Conservation (phyloP, 139 green algal genomes). For the Coelastrella sp. region DNA sequence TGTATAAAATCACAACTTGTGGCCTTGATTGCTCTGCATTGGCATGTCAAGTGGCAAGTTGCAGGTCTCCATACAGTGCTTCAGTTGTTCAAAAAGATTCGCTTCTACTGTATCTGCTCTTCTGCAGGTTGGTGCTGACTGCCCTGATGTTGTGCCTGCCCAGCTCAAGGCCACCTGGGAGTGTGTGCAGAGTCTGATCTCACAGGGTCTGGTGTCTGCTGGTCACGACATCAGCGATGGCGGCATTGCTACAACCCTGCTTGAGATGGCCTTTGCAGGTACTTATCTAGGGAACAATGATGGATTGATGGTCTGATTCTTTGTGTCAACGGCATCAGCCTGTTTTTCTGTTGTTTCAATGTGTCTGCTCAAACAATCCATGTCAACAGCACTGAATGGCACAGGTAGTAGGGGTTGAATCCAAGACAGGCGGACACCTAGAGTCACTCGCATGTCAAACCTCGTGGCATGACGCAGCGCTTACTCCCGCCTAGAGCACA, state of each 20-base stretch:
- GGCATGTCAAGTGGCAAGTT: no score
- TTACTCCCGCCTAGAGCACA: conserved; percentile 49
- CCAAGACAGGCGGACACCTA: conserved; percentile 31
- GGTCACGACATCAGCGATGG: conserved; percentile 98
- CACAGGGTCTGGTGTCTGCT: conserved; percentile 73
- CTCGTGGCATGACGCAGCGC: conserved; percentile 51
- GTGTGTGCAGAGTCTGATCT: conserved; percentile 74
- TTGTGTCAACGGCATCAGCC: no score
- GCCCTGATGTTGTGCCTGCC: conserved; percentile 84
- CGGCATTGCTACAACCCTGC: conserved; percentile 83
- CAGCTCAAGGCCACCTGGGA: conserved; percentile 81
- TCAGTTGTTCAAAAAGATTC: background rate
- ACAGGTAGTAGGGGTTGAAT: background rate
- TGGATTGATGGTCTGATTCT: no score
- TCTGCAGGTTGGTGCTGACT: conserved; percentile 80
- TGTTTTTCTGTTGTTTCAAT: background rate
- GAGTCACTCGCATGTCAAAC: conserved; percentile 53
- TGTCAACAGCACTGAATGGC: background rate
- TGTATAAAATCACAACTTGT: background rate
- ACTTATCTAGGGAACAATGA: background rate
- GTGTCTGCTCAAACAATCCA: background rate
- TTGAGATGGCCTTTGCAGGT: conserved; percentile 98
- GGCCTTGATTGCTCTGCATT: background rate
- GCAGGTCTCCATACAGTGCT: no score
- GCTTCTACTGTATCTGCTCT: background rate